A percentile compares a stretch with the other conserved stretches of the same genome.
phyloP scores from a whole-genome alignment of 2,329 filamentous ascomycete genomes.

The Apiospora sp. region DNA sequence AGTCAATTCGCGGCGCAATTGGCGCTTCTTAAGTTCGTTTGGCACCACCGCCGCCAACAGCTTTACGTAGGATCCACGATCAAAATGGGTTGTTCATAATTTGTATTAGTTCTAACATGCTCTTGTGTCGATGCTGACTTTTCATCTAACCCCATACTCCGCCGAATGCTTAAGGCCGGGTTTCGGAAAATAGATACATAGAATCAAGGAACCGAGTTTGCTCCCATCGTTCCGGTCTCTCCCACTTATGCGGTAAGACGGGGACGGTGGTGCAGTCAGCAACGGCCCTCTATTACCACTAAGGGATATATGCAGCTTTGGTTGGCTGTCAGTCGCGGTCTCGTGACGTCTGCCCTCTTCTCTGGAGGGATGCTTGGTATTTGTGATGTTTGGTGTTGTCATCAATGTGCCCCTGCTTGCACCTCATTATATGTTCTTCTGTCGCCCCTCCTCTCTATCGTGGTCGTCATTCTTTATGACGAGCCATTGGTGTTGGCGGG shows the following conservation, averaged over 20 bases:
- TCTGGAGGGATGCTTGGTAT: background rate
- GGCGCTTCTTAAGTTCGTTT: background rate
- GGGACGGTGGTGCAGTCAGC: background rate
- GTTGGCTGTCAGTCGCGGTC: constrained; percentile 11
- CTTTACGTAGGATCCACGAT: background rate
- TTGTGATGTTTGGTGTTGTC: background rate
- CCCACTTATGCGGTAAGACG: background rate
- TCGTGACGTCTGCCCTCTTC: constrained; percentile 19
- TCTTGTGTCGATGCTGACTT: constrained; percentile 1
- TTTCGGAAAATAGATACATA: constrained; percentile 22
- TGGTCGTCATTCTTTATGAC: background rate
- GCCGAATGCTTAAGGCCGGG: constrained; percentile 12
- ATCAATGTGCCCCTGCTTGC: background rate
- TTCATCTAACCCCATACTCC: constrained; percentile 2
- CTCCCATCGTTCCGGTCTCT: constrained; percentile 9
- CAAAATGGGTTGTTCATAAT: background rate
- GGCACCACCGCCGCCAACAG: background rate
- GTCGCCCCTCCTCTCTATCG: background rate
- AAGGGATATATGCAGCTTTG: constrained; percentile 14
- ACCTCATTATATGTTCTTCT: constrained; percentile 15
- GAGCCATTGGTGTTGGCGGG: constrained; percentile 51
- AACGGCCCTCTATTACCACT: constrained; percentile 15
- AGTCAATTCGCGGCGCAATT: background rate
- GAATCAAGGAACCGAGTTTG: constrained; percentile 19
- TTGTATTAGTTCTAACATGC: constrained; percentile 20